A percentile compares a stretch with the other conserved stretches of the same genome.
These are phyloP conservation scores for Agrocybe chaxingu DNA, from an alignment of 768 basidiomycete species.

Conservation along the genomic window DNA sequence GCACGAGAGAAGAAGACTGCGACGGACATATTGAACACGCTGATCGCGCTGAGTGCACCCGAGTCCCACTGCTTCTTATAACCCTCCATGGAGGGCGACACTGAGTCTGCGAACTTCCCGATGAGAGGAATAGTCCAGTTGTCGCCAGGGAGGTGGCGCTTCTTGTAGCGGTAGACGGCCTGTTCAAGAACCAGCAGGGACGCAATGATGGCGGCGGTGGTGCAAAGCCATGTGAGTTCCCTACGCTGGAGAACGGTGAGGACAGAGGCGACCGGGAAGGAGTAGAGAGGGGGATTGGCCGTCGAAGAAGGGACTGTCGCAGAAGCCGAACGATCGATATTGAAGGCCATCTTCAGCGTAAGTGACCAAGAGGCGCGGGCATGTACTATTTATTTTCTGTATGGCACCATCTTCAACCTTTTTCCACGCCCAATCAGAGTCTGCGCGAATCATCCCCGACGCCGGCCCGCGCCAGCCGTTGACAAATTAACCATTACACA, in stretches of 20 bases:
- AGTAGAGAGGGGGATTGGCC: conserved; percentile 34
- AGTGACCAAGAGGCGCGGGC: not conserved
- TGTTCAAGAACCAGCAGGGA: conserved; percentile 86
- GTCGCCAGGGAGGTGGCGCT: conserved; percentile 81
- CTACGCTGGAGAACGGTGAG: conserved; percentile 30
- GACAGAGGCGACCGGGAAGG: conserved; percentile 47
- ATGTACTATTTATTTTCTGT: conserved; percentile 3
- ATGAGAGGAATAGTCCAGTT: conserved; percentile 97
- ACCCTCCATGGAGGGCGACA: conserved; percentile 86
- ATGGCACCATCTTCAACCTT: conserved; percentile 34
- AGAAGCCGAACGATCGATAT: conserved; percentile 34
- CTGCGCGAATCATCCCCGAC: not conserved
- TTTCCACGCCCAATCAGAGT: conserved; percentile 37
- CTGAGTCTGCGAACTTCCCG: conserved; percentile 91
- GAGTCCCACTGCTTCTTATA: conserved; percentile 93
- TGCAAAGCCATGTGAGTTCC: conserved; percentile 57
- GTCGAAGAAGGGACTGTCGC: conserved; percentile 44
- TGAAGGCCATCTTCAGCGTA: conserved; percentile 32
- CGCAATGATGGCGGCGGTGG: conserved; percentile 63
- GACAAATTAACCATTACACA: not conserved
- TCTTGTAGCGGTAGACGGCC: conserved; percentile 84
- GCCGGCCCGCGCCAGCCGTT: not conserved
- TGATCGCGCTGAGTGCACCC: conserved; percentile 83
- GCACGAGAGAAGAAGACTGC: not conserved
- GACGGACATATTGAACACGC: conserved; percentile 96